Conservation (phyloP, 2,329 filamentous ascomycete genomes). For the Cryphonectria carpinicola region DNA sequence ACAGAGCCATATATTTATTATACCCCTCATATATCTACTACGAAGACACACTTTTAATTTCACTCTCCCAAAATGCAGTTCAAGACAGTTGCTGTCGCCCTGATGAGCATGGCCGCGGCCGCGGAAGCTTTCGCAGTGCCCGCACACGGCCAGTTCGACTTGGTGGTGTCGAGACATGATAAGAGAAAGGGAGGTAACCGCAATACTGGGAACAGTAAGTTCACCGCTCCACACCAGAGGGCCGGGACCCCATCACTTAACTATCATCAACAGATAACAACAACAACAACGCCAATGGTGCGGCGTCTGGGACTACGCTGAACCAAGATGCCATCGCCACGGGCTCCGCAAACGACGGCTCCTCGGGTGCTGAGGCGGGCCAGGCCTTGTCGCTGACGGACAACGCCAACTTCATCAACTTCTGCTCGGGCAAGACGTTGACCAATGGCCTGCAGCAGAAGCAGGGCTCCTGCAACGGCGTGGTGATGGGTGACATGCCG, state of each 20-base stretch:
- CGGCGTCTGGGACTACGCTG: constrained; percentile 43
- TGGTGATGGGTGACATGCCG: constrained; percentile 66
- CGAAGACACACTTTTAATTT: background rate
- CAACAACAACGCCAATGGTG: constrained; percentile 21
- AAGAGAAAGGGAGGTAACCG: background rate
- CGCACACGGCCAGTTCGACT: constrained; percentile 39
- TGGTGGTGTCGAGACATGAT: constrained; percentile 47
- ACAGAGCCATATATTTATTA: constrained; percentile 14
- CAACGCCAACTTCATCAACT: constrained; percentile 66
- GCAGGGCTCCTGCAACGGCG: constrained; percentile 65
- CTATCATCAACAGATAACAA: constrained; percentile 28
- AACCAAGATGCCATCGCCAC: constrained; percentile 38
- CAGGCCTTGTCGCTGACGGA: constrained; percentile 22
- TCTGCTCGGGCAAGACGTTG: constrained; percentile 56
- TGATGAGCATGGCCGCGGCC: constrained; percentile 51
- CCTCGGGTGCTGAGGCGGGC: constrained; percentile 29
- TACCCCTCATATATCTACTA: constrained; percentile 1
- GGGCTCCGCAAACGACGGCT: constrained; percentile 27
- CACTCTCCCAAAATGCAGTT: constrained; percentile 52
- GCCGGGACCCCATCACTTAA: background rate
- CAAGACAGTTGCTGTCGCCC: constrained; percentile 53
- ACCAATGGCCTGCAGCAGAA: constrained; percentile 65
- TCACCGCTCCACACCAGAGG: no score
- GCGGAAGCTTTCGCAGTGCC: constrained; percentile 50
- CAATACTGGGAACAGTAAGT: background rate